Base-by-base conservation (phyloP, 2,329 filamentous ascomycete species). In the Calonectria pseudoreteaudii region DNA sequence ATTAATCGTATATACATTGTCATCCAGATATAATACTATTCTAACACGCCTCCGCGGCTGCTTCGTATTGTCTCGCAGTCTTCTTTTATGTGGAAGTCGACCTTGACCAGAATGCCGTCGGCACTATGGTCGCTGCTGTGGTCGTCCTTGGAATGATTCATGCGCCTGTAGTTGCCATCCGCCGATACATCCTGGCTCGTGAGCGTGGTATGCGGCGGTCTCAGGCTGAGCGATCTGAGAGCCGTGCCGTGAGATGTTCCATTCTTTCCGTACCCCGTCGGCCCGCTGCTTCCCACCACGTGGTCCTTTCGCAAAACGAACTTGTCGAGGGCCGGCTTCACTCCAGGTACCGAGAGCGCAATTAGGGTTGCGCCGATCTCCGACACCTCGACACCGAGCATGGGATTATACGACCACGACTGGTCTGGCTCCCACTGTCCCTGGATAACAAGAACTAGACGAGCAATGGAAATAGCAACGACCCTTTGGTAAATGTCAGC, bases 371-470 rank as follows among this genome's bases (percentile, higher is more conserved):
- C 84, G 5, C 87, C 88, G 26, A 90, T 87, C 50, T 90, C 88
- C 2, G 88, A 85, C 3, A 86, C 86, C 78, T 90, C 88, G 5
- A 89, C 84, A 4, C 82, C 86, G 5, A 90, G 80, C 82, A 89
- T 85, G 0, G 88, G 86, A 67, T 88, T 86, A 77, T 90, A 90
- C 30, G 83, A 82, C 88, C 88, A 90, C 20, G 87, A 88, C 80
- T 83, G 83, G 76, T 90, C 88, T 2, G 81, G 70, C 34, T 86
- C 81, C 86, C 85, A 87, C 68, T 89, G 87, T 0, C 88, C 87
- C 30, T 82, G 76, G 50, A 88, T 86, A 1, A 89, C 87, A 20
- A 90, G 84, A 34, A 86, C 84, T 28, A 89, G 80, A 6, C 88
- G 86, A 18, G 86, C 79, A 20, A 86, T 82, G 2, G 88, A 89